Evolutionary conservation across 208 protist genomes (phyloP), one percentile per base, ranked within the genome.

Genomic region (Leishmania turanica): DNA sequence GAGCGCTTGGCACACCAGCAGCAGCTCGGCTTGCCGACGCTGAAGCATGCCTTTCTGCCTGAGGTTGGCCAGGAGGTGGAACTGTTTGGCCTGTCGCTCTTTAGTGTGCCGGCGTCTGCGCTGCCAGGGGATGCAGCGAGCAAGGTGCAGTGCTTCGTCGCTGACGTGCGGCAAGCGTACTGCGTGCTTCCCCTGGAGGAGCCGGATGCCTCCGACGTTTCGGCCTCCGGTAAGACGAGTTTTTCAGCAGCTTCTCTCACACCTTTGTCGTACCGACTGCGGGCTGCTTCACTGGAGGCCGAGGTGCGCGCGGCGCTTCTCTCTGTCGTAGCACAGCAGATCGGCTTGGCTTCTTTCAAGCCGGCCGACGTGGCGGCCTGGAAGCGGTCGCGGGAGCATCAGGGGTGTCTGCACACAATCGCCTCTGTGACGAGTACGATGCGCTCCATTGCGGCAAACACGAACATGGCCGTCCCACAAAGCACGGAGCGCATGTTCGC

Each of bases 1-100:
- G 62, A 73, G 40, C 69, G 72, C 7, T 70, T 87, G 3, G 89
- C 89, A 2, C 68, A 66, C 7, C 65, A 85, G 37, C 89, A 96
- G 77, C 93, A 95, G 83, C 83, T 95, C 34, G 91, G 91, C 9
- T 79, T 96, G 42, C 80, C 82, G n/a, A 85, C 89, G 3, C 83
- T 95, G 66, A 77, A 88, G 51, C 90, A 94, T 74, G 87, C 85
- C 2, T 91, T 92, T 73, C 68, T 84, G 7, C 81, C 87, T 31
- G 85, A 95, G 73, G 76, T 89, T 54, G 83, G 75, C 9, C 84
- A 86, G 71, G 89, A 95, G 68, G 75, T 91, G 42, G 75, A 88
- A n/a, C 86, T 93, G 83, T 58, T 90, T 34, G 87, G 81, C 1
- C 69, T 96, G 31, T 92, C 89, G 42, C 83, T 96, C 65, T 90